phyloP scores from a whole-genome alignment of 352 stramenopile genomes.

The Thraustotheca clavata region DNA sequence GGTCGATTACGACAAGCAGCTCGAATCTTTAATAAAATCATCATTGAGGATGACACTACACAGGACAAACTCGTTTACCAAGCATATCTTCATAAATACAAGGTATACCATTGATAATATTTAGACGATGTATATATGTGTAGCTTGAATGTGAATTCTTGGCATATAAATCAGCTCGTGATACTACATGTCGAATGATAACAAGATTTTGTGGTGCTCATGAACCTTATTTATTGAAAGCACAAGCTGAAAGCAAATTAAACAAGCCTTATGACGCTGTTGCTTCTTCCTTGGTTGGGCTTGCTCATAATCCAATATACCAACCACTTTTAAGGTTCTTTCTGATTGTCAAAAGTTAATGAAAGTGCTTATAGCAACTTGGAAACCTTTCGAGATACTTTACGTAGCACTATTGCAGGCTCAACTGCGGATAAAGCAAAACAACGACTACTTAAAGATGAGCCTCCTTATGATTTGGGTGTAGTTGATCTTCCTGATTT shows the following conservation, averaged over 20 bases:
- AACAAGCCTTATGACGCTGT: constrained; percentile 11
- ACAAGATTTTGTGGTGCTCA: constrained; percentile 2
- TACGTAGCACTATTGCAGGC: neutral
- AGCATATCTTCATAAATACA: constrained; percentile 20
- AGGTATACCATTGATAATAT: neutral
- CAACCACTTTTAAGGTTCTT: neutral
- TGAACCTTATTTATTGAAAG: constrained; percentile 9
- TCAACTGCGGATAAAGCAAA: no score
- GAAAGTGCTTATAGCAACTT: neutral
- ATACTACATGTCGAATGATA: constrained; percentile 7
- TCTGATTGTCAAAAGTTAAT: neutral
- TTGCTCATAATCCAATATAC: neutral
- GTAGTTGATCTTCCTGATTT: constrained; percentile 8
- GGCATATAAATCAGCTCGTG: neutral
- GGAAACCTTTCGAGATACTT: neutral
- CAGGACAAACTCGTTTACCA: constrained; percentile 19
- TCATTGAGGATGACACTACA: constrained; percentile 7
- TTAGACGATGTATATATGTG: neutral
- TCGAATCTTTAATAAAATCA: constrained; percentile 10
- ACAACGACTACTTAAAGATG: neutral
- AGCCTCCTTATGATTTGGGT: neutral
- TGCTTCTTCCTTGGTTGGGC: constrained; percentile 1
- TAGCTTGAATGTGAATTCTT: constrained; percentile 18
- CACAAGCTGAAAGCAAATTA: constrained; percentile 4
- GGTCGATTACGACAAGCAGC: constrained; percentile 9